phyloP scores from a whole-genome alignment of 2,329 filamentous ascomycete species.

The Phialophora tarda region DNA sequence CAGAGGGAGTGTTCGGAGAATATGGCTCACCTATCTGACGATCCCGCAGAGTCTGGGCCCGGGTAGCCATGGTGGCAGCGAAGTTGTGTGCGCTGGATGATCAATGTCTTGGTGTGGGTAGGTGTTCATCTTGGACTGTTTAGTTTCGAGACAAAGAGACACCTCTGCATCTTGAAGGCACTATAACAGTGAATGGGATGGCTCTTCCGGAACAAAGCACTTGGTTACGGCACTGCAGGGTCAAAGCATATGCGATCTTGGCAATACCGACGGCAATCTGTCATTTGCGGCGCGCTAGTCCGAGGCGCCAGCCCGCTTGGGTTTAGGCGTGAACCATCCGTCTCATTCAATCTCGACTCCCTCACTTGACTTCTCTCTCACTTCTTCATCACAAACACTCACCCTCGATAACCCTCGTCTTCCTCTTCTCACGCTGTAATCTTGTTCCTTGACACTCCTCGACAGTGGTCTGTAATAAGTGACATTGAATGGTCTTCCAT shows the following conservation, averaged over 20 bases:
- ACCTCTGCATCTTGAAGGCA: neutral
- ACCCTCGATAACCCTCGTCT: slow-evolving; percentile 6
- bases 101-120: neutral
- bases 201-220: slow-evolving; percentile 12
- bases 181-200: neutral
- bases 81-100: neutral
- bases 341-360: slow-evolving; percentile 12
- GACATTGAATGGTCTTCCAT: slow-evolving; percentile 36
- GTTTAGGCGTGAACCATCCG: neutral
- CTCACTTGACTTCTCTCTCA: slow-evolving; percentile 23
- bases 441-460: slow-evolving; percentile 25
- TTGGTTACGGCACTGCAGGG: slow-evolving; percentile 1
- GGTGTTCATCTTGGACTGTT: slow-evolving; percentile 22
- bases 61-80: slow-evolving; percentile 35
- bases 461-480: slow-evolving; percentile 37
- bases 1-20: slow-evolving; percentile 36
- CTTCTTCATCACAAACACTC: slow-evolving; percentile 24
- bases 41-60: slow-evolving; percentile 65
- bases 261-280: slow-evolving; percentile 16
- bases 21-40: slow-evolving; percentile 69
- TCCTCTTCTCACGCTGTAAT: slow-evolving; percentile 31
- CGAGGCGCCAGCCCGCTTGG: slow-evolving; percentile 2
- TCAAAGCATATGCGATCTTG: slow-evolving; percentile 7
- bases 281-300: slow-evolving; percentile 16
- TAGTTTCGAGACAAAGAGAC: neutral